A percentile compares a stretch with the other conserved stretches of the same genome.
These are phyloP conservation scores for Coemansia pectinata DNA, from an alignment of 192 early-diverging fungal genomes.

Conservation along the genomic window DNA sequence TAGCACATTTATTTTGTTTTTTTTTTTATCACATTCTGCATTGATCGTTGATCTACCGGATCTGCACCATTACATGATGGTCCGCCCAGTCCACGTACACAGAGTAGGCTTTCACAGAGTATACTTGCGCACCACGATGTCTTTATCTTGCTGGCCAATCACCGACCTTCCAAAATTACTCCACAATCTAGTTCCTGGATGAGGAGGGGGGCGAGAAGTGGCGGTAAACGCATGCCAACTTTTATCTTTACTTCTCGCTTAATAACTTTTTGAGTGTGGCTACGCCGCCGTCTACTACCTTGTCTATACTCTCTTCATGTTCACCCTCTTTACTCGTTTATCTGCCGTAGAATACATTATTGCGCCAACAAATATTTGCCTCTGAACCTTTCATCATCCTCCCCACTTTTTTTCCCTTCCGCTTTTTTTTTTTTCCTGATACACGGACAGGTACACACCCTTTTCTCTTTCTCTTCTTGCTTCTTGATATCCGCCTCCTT, in stretches of 20 bases:
- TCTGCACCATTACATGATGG: background rate
- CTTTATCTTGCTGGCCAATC: background rate
- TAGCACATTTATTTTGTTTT: background rate
- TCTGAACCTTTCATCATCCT: background rate
- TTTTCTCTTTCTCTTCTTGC: conserved; percentile 4
- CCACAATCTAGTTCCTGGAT: background rate
- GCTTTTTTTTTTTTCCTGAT: background rate
- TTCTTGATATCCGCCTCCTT: background rate
- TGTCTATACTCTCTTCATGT: background rate
- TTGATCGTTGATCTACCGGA: background rate
- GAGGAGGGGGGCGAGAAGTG: background rate
- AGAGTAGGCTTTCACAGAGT: background rate
- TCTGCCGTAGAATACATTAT: conserved; percentile 5
- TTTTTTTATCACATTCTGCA: background rate
- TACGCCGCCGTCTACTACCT: conserved; percentile 4
- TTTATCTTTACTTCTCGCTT: background rate
- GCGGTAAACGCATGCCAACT: background rate
- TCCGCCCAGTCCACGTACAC: background rate
- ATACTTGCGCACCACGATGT: background rate
- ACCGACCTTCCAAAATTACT: background rate
- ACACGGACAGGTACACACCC: background rate
- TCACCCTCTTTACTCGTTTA: background rate
- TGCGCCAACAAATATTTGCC: conserved; percentile 9
- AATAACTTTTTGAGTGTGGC: background rate
- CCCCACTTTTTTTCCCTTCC: background rate